Evolutionary conservation across 2,329 filamentous ascomycete species (phyloP), one percentile per base, ranked within the genome.

Genomic region (Cladosporium phlei): DNA sequence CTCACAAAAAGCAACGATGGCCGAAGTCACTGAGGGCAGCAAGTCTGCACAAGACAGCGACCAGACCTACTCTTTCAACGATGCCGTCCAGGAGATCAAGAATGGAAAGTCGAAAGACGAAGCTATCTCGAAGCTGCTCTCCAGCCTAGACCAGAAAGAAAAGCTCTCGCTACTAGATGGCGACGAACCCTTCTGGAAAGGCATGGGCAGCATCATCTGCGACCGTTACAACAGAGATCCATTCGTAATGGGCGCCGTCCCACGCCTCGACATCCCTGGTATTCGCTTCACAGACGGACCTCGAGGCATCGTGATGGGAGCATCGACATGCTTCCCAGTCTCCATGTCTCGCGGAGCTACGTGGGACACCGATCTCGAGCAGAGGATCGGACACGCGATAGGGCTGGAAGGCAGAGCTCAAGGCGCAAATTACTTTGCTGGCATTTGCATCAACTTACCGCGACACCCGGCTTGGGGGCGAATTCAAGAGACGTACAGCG

Each of bases 361-460:
- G 8, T 61, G 57, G 57, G 59, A 61, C 34, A 38, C 50, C 2
- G 46, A 32, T 5, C 49, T 61, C 2, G 59, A 61, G 38, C 35
- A 50, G 25, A 38, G 53, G 8, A 43, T 61, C n/a, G 59, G 59
- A 7, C 7, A 51, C 17, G 59, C 55, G 5, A 61, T 61, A 16
- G 59, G 58, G 4, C 52, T 50, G 2, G 59, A 61, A 46, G 58
- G 50, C n/a, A 52, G 54, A 47, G 55, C 59, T 3, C 59, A 61
- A 32, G 59, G 59, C 3, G 57, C 59, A 9, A 61, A 60, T 27
- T 57, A 44, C 48, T 59, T 56, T 38, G 56, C 49, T 11, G 58
- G 58, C 4, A 51, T 61, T 4, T 61, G 59, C 42, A 54, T 61
- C 44, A 60, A 60, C 45, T 50, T 60, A 10, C 56, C 56, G 29